A percentile compares a stretch with the other conserved stretches of the same genome.
phyloP scores from a whole-genome alignment of 2,329 filamentous ascomycete species.

The Septoria linicola region DNA sequence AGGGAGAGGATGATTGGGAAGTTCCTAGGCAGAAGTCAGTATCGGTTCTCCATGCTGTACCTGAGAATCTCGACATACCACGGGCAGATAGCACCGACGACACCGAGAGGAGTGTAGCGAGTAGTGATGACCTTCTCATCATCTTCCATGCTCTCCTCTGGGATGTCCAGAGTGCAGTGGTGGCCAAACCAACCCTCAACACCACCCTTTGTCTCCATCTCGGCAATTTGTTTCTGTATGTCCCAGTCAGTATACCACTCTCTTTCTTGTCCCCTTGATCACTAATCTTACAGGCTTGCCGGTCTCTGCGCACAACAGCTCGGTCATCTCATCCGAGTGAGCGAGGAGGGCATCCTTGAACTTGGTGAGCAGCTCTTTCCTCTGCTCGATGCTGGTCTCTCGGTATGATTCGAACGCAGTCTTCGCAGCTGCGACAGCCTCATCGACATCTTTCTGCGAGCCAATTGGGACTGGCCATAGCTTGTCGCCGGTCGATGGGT shows the following conservation, averaged over 20 bases:
- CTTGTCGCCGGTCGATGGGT: conserved; percentile 40
- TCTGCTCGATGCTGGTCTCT: conserved; percentile 36
- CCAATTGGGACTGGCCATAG: conserved; percentile 41
- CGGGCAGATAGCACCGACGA: conserved; percentile 48
- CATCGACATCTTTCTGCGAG: conserved; percentile 41
- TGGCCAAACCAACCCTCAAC: conserved; percentile 40
- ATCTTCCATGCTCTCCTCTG: conserved; percentile 45
- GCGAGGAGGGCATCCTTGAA: conserved; percentile 36
- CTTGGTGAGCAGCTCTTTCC: conserved; percentile 39
- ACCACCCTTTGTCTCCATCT: conserved; percentile 41
- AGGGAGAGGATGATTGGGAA: conserved; percentile 54
- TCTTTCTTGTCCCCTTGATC: neutral
- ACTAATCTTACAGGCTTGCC: conserved; percentile 39
- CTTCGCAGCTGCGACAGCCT: conserved; percentile 39
- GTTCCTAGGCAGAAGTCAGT: conserved; percentile 36
- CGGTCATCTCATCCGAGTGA: conserved; percentile 39
- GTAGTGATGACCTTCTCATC: conserved; percentile 50
- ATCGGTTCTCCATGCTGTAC: no score
- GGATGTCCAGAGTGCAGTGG: conserved; percentile 40
- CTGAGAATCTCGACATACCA: conserved; percentile 35
- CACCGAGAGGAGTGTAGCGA: conserved; percentile 49
- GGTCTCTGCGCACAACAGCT: conserved; percentile 40
- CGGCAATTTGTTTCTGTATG: conserved; percentile 43
- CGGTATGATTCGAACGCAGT: conserved; percentile 41
- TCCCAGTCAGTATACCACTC: conserved; percentile 13